Conservation (phyloP, 176 grass and related monocot genomes). For the Luzula sylvatica region DNA sequence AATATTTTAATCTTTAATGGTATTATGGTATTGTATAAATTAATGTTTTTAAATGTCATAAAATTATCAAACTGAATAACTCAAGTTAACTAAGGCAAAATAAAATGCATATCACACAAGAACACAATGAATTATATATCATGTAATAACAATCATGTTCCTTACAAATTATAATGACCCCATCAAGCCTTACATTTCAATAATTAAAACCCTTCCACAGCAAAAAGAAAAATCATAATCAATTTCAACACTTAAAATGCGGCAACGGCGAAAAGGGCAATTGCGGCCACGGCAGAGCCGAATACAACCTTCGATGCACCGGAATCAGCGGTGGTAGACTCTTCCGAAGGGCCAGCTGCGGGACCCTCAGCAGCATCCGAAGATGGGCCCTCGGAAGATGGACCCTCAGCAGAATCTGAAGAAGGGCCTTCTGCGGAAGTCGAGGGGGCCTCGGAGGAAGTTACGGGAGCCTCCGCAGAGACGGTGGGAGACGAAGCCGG, state of each 20-base stretch:
- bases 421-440: slow-evolving; percentile 1
- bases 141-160: neutral
- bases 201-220: neutral
- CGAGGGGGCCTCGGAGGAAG: slow-evolving; percentile 2
- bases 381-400: neutral
- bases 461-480: neutral
- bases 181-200: slow-evolving; percentile 11
- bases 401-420: slow-evolving; percentile 8
- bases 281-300: neutral
- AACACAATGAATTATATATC: no score
- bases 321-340: slow-evolving; percentile 24
- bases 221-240: slow-evolving; percentile 21
- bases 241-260: slow-evolving; percentile 27
- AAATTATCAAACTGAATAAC: no score
- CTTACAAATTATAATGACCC: slow-evolving; percentile 14
- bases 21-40: no score
- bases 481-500: slow-evolving; percentile 4
- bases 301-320: neutral
- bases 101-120: no score
- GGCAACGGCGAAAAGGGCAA: slow-evolving; percentile 12
- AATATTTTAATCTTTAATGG: no score
- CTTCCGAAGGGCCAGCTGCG: neutral
- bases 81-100: no score
- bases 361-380: neutral
- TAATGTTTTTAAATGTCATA: no score